A percentile compares a stretch with the other conserved stretches of the same genome.
These are phyloP conservation scores for Typha latifolia DNA, from an alignment of 176 grass and related monocot species.

Conservation along the genomic window DNA sequence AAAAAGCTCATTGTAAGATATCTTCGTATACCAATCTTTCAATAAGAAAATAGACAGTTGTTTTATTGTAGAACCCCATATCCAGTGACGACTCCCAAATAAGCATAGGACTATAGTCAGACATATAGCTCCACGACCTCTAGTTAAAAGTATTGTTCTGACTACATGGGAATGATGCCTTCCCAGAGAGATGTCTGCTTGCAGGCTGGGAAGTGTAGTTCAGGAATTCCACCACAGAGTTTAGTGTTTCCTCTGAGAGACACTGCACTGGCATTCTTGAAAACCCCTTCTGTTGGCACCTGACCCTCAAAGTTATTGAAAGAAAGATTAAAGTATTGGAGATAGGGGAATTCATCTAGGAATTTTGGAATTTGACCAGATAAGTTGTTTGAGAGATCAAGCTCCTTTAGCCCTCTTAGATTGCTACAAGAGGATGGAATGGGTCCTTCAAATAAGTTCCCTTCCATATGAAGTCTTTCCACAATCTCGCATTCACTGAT, in stretches of 20 bases:
- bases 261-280: conserved; percentile 5
- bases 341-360: conserved; percentile 12
- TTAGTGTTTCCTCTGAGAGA: conserved; percentile 18
- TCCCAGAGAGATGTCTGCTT: background rate
- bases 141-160: background rate
- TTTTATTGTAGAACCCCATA: background rate
- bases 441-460: conserved; percentile 27
- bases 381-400: conserved; percentile 34
- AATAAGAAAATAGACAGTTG: background rate
- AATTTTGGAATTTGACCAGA: conserved; percentile 26
- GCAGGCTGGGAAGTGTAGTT: conserved; percentile 17
- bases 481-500: conserved; percentile 27
- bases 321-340: conserved; percentile 30
- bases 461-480: conserved; percentile 15
- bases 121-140: conserved; percentile 6
- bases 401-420: conserved; percentile 21
- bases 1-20: conserved; percentile 33
- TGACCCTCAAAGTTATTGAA: conserved; percentile 46
- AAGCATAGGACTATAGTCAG: conserved; percentile 15
- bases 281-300: conserved; percentile 22
- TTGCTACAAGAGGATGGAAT: conserved; percentile 18
- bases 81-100: background rate
- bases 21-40: conserved; percentile 6
- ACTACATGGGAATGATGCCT: conserved; percentile 1
- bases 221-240: conserved; percentile 27